Percentiles rank a stretch among this genome's conserved stretches.
Conservation (phyloP, 345 rosid genomes). For the Conringia planisiliqua region DNA sequence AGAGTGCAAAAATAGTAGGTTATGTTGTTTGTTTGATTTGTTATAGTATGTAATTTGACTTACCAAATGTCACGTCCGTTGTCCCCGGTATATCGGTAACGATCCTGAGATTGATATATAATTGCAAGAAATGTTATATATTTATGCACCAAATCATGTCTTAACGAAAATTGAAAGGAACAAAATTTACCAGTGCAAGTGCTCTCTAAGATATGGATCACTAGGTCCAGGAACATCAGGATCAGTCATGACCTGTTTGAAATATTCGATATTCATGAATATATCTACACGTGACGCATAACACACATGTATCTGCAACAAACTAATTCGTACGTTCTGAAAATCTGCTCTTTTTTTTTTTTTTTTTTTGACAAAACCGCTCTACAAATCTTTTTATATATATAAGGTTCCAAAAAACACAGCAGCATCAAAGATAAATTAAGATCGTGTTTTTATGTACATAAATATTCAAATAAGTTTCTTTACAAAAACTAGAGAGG, state of each 20-base stretch:
- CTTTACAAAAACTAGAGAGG: background rate
- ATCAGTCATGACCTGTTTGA: conserved; percentile 85
- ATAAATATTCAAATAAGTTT: too few relatives aligned
- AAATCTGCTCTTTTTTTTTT: too few relatives aligned
- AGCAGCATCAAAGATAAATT: too few relatives aligned
- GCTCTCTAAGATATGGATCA: conserved; percentile 93
- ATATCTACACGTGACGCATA: background rate
- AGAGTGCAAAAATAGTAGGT: background rate
- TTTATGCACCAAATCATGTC: background rate
- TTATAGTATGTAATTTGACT: conserved; percentile 11
- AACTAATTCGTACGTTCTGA: too few relatives aligned
- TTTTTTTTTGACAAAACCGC: too few relatives aligned
- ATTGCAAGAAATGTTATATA: conserved; percentile 27
- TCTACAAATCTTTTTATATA: too few relatives aligned
- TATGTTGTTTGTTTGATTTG: background rate
- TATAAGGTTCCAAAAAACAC: too few relatives aligned
- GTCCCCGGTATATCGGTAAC: conserved; percentile 98
- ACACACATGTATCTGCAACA: conserved; percentile 3
- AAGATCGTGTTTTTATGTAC: too few relatives aligned
- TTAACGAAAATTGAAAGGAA: background rate
- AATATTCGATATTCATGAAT: conserved; percentile 3
- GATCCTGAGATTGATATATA: conserved; percentile 51
- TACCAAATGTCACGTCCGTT: conserved; percentile 90
- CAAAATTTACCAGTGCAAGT: conserved; percentile 71
- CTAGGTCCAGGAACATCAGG: conserved; percentile 99